Conservation (phyloP, 352 stramenopile genomes). For the Phytophthora kernoviae region DNA sequence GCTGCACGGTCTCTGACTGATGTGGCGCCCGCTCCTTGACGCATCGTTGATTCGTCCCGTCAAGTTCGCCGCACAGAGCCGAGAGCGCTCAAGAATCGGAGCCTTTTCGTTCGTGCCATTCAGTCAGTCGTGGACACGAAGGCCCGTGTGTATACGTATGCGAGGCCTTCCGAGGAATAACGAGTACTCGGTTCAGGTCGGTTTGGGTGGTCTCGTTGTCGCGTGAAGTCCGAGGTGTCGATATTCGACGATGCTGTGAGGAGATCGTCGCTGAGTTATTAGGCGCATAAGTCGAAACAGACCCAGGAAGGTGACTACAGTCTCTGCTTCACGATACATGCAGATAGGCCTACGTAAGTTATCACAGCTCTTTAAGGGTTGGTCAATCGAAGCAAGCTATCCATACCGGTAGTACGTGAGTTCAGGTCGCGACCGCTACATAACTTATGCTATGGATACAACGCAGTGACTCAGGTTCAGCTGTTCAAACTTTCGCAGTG, state of each 20-base stretch:
- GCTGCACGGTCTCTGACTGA: background rate
- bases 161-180: conserved; percentile 5
- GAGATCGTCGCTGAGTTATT: conserved; percentile 1
- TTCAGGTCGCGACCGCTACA: too few species aligned
- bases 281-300: too few species aligned
- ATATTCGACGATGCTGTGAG: background rate
- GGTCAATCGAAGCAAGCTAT: too few species aligned
- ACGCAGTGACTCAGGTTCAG: background rate
- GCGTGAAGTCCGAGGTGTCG: background rate
- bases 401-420: too few species aligned
- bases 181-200: conserved; percentile 1
- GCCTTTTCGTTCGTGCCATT: conserved; percentile 15
- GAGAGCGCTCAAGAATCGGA: conserved; percentile 19
- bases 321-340: too few species aligned
- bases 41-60: conserved; percentile 12
- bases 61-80: conserved; percentile 17
- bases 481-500: conserved; percentile 2
- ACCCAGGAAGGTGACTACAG: too few species aligned
- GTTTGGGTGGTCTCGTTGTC: background rate
- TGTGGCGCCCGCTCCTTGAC: conserved; percentile 11
- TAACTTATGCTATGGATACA: too few species aligned
- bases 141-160: background rate
- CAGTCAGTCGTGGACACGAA: conserved; percentile 13
- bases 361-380: too few species aligned
- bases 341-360: too few species aligned